Conservation (phyloP, 805 yeast genomes). For the Candida boidinii region DNA sequence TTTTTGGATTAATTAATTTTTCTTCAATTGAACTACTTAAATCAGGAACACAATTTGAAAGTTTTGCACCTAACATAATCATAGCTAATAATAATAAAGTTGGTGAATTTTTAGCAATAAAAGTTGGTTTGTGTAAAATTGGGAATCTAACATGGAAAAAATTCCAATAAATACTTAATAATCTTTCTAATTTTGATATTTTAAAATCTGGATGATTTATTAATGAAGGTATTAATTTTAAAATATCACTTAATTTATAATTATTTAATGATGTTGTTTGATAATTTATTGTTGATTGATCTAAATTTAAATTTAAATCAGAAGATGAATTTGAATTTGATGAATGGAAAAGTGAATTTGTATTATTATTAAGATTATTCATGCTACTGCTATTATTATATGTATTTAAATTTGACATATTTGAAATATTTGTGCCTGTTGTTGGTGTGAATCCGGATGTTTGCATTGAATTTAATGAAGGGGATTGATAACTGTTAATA, state of each 20-base stretch:
- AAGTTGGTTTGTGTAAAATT: slow-evolving; percentile 51
- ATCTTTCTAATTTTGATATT: slow-evolving; percentile 18
- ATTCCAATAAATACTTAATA: slow-evolving; percentile 40
- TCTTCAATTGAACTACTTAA: slow-evolving; percentile 12
- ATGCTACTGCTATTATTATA: too few relatives aligned
- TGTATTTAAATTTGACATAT: too few relatives aligned
- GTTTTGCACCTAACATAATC: slow-evolving; percentile 45
- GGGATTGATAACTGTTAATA: too few relatives aligned
- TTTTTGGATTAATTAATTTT: slow-evolving; percentile 18
- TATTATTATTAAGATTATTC: too few relatives aligned
- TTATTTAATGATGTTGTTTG: slow-evolving; percentile 8
- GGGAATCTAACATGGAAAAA: slow-evolving; percentile 53
- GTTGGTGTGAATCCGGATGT: too few relatives aligned
- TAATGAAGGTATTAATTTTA: slow-evolving; percentile 17
- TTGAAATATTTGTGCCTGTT: too few relatives aligned
- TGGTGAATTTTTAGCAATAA: slow-evolving; percentile 37
- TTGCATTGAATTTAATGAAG: too few relatives aligned
- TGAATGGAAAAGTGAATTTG: too few relatives aligned
- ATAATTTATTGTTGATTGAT: too few relatives aligned
- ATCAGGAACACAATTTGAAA: slow-evolving; percentile 19
- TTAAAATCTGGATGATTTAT: slow-evolving; percentile 21
- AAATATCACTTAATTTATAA: slow-evolving; percentile 15
- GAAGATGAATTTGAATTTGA: too few relatives aligned
- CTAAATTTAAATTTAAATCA: too few relatives aligned
- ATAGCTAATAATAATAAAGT: slow-evolving; percentile 45